Percentiles rank a stretch among this genome's conserved stretches.
These are phyloP conservation scores for Alternaria tenuissima DNA, from an alignment of 2,329 filamentous ascomycete genomes.

Conservation along the genomic window DNA sequence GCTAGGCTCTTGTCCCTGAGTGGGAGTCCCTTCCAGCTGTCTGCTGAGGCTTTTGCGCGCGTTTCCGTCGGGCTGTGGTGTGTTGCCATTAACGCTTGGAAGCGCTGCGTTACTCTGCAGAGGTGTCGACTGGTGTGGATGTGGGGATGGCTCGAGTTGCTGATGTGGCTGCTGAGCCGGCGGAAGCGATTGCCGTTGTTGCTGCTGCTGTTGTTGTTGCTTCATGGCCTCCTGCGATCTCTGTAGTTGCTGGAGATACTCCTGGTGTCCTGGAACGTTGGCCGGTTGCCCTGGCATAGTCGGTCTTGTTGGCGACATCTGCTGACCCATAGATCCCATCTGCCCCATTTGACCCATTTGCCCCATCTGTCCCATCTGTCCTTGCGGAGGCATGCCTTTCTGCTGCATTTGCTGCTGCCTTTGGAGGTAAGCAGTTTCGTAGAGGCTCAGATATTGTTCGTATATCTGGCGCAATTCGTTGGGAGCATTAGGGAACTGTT, in stretches of 20 bases:
- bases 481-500: conserved; percentile 67
- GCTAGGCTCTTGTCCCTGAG: conserved; percentile 36
- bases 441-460: conserved; percentile 76
- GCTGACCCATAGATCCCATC: conserved; percentile 32
- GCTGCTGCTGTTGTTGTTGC: conserved; percentile 50
- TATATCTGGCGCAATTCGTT: conserved; percentile 76
- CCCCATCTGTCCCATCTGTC: conserved; percentile 30
- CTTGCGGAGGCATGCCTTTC: conserved; percentile 47
- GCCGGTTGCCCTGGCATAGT: conserved; percentile 39
- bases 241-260: conserved; percentile 56
- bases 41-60: conserved; percentile 50
- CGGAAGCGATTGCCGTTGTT: conserved; percentile 38
- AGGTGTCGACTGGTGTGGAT: conserved; percentile 51
- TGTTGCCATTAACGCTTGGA: conserved; percentile 56
- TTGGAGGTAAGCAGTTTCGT: conserved; percentile 73
- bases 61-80: conserved; percentile 52
- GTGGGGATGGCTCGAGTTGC: conserved; percentile 21
- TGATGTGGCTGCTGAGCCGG: conserved; percentile 52
- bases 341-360: conserved; percentile 12
- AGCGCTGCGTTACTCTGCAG: conserved; percentile 59
- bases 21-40: conserved; percentile 49
- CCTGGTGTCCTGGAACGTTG: conserved; percentile 61
- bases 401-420: conserved; percentile 58
- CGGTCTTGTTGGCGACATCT: conserved; percentile 49
- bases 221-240: conserved; percentile 52